A percentile compares a stretch with the other conserved stretches of the same genome.
Evolutionary conservation across 352 stramenopile species (phyloP).

Genomic region (Phytopythium sindhum): DNA sequence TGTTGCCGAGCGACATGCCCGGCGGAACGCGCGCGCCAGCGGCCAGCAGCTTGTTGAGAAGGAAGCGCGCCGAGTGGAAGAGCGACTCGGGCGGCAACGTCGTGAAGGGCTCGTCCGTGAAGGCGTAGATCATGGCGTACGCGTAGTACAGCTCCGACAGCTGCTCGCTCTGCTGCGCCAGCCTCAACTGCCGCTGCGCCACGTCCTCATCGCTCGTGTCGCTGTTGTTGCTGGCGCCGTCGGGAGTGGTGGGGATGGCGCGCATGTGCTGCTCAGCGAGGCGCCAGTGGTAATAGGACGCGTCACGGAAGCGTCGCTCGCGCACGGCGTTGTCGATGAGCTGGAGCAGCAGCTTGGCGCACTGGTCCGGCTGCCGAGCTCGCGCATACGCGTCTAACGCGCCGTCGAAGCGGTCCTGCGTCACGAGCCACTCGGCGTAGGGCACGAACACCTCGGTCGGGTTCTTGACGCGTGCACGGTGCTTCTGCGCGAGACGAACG

Average conservation of each 20-base stretch:
- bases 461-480: constrained; percentile 73
- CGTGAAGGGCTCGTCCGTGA: constrained; percentile 94
- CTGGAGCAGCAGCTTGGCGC: constrained; percentile 77
- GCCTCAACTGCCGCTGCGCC: constrained; percentile 22
- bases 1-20: constrained; percentile 88
- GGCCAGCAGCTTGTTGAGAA: constrained; percentile 87
- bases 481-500: constrained; percentile 83
- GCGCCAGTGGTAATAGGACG: constrained; percentile 93
- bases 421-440: constrained; percentile 91
- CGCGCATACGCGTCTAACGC: constrained; percentile 89
- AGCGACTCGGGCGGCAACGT: constrained; percentile 88
- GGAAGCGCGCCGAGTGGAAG: constrained; percentile 90
- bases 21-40: constrained; percentile 33
- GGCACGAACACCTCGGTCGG: constrained; percentile 90
- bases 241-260: constrained; percentile 17
- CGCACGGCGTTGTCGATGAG: constrained; percentile 88
- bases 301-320: constrained; percentile 87
- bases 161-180: constrained; percentile 62
- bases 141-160: constrained; percentile 92
- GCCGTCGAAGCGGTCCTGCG: constrained; percentile 91
- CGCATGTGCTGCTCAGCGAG: constrained; percentile 82
- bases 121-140: constrained; percentile 91
- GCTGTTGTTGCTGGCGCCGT: background rate
- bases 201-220: constrained; percentile 20
- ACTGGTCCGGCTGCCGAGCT: constrained; percentile 80